Conservation (phyloP, 2,329 filamentous ascomycete genomes). For the Penicillium fuscoglaucum region DNA sequence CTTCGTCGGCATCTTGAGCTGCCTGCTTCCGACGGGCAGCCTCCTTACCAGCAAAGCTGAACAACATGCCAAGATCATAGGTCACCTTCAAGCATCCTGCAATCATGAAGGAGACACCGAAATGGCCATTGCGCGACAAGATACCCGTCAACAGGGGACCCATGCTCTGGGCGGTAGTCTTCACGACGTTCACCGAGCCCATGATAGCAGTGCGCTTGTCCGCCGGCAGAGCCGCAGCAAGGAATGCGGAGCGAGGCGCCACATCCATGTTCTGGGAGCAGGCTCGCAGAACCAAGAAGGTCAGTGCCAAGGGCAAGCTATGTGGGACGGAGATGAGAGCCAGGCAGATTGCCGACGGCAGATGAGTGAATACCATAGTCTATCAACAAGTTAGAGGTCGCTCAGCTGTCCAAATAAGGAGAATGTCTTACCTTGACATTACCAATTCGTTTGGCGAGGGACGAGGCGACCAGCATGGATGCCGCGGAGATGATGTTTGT, state of each 20-base stretch:
- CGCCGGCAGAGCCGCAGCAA: constrained; percentile 64
- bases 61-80: constrained; percentile 62
- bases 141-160: constrained; percentile 67
- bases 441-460: constrained; percentile 65
- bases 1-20: constrained; percentile 16
- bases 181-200: constrained; percentile 68
- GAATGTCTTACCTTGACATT: constrained; percentile 46
- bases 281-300: constrained; percentile 62
- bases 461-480: constrained; percentile 55
- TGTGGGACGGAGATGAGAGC: constrained; percentile 61
- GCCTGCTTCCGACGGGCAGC: constrained; percentile 18
- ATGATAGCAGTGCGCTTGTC: constrained; percentile 70
- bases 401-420: background rate
- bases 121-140: constrained; percentile 56
- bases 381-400: constrained; percentile 31
- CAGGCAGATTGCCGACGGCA: constrained; percentile 67
- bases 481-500: constrained; percentile 46
- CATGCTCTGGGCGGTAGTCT: constrained; percentile 62
- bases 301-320: constrained; percentile 55
- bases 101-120: constrained; percentile 64
- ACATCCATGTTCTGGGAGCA: constrained; percentile 69
- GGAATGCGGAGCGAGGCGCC: constrained; percentile 68
- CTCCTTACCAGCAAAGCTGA: constrained; percentile 47
- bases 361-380: constrained; percentile 75
- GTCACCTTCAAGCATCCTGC: constrained; percentile 62